Conservation (phyloP, 202 grass and related monocot species). For the Carex arenaria region DNA sequence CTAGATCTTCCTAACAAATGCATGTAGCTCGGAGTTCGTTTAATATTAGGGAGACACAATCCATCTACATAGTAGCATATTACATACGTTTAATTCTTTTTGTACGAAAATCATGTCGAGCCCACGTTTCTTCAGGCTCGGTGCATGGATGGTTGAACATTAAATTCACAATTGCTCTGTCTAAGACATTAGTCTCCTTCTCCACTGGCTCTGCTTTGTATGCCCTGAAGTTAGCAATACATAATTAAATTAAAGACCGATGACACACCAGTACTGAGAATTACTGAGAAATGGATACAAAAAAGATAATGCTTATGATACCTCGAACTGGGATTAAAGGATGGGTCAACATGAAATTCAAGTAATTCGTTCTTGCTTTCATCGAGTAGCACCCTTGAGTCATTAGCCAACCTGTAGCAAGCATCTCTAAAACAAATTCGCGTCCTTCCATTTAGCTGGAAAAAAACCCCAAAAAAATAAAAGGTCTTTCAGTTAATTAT, state of each 20-base stretch:
- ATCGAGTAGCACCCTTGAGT: constrained; percentile 13
- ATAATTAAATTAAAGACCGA: not conserved
- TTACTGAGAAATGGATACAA: not conserved
- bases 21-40: not conserved
- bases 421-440: constrained; percentile 70
- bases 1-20: constrained; percentile 8
- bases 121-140: not conserved
- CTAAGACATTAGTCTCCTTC: constrained; percentile 47
- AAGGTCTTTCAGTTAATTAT: not conserved
- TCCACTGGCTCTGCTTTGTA: constrained; percentile 12
- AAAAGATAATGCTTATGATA: not conserved
- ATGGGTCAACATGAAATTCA: constrained; percentile 17
- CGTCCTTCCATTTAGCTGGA: constrained; percentile 54
- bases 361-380: not conserved
- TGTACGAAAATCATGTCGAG: not conserved
- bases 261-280: not conserved
- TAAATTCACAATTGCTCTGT: constrained; percentile 51
- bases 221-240: constrained; percentile 21
- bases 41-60: not conserved
- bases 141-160: constrained; percentile 19
- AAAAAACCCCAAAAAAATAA: not conserved
- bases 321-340: constrained; percentile 4
- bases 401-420: constrained; percentile 66
- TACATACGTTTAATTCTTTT: not conserved
- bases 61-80: not conserved